These are phyloP conservation scores for Actinidia arguta DNA, from an alignment of 179 eudicot genomes.

Conservation along the genomic window DNA sequence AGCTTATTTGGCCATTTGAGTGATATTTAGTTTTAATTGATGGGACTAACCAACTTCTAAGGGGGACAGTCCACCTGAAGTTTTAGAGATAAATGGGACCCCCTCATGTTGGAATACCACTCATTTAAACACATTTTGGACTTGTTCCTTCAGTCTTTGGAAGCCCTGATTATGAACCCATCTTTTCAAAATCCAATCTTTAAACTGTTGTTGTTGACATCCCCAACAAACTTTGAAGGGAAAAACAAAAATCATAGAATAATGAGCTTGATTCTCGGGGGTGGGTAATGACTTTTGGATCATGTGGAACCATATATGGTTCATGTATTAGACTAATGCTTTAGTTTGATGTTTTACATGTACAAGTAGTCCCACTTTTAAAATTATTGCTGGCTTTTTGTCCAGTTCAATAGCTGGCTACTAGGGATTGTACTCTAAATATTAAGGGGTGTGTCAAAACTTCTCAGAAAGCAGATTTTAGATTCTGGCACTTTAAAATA, in stretches of 20 bases:
- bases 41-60: conserved; percentile 20
- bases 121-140: too few species aligned
- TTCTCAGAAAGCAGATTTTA: too few species aligned
- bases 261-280: background rate
- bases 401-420: too few species aligned
- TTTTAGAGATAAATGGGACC: conserved; percentile 11
- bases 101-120: background rate
- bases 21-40: conserved; percentile 10
- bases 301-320: too few species aligned
- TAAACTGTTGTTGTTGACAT: conserved; percentile 18
- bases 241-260: background rate
- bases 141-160: conserved; percentile 3
- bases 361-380: too few species aligned
- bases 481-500: too few species aligned
- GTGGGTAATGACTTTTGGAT: background rate
- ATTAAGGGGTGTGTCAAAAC: too few species aligned
- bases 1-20: conserved; percentile 1
- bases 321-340: background rate
- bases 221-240: background rate
- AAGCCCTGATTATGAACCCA: background rate
- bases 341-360: too few species aligned
- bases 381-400: too few species aligned
- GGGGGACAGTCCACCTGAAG: conserved; percentile 22
- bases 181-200: conserved; percentile 22
- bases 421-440: too few species aligned